phyloP scores from a whole-genome alignment of 1,284 basidiomycete genomes.

The Tetrapyrgos nigripes region DNA sequence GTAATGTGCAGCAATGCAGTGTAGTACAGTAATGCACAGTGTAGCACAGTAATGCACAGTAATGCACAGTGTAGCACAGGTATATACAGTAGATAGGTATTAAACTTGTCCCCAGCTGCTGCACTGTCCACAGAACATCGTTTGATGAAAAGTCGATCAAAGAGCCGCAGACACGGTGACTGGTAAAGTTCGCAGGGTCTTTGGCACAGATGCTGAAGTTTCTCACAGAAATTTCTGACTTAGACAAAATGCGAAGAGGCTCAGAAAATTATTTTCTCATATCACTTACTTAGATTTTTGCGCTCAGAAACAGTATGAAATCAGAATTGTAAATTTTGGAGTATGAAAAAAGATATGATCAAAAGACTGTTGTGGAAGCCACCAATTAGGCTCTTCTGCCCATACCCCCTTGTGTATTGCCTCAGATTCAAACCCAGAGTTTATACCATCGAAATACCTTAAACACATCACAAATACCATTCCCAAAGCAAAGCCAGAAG shows the following conservation, averaged over 20 bases:
- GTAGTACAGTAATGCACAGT: too few species aligned
- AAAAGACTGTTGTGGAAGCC: not conserved
- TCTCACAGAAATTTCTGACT: slow-evolving; percentile 3
- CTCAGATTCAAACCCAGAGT: not conserved
- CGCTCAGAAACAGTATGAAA: not conserved
- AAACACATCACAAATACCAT: not conserved
- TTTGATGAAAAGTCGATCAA: slow-evolving; percentile 10
- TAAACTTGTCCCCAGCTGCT: too few species aligned
- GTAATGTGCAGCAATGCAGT: too few species aligned
- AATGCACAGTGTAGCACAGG: too few species aligned
- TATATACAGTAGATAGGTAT: too few species aligned
- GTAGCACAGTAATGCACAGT: too few species aligned
- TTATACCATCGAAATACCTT: not conserved
- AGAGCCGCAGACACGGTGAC: slow-evolving; percentile 3
- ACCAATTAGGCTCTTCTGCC: not conserved
- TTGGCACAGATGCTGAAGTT: not conserved
- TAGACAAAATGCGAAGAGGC: not conserved
- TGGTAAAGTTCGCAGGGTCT: not conserved
- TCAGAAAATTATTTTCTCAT: not conserved
- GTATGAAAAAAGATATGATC: not conserved
- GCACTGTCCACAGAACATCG: too few species aligned
- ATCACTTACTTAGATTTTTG: not conserved
- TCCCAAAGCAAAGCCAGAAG: too few species aligned
- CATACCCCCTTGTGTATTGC: not conserved
- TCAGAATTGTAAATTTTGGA: not conserved